A percentile compares a stretch with the other conserved stretches of the same genome.
Evolutionary conservation across 495 filamentous ascomycete species (phyloP).

Genomic region (Aspergillus campestris): DNA sequence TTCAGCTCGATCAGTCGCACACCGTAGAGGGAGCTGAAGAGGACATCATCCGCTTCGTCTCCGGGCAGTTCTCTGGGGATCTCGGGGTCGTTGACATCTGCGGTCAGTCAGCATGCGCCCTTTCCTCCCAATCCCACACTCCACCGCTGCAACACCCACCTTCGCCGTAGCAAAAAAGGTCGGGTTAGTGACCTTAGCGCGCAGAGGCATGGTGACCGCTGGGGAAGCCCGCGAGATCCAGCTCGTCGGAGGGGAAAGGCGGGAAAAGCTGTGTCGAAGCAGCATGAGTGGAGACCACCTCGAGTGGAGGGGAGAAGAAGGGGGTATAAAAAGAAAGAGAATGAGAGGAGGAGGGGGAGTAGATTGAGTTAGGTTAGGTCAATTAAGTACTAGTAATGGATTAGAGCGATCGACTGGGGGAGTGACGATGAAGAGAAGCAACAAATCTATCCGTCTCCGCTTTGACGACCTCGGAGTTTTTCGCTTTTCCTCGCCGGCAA

Average conservation of each 20-base stretch:
- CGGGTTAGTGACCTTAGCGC: slow-evolving; percentile 69
- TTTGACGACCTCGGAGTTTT: slow-evolving; percentile 19
- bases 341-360: slow-evolving; percentile 14
- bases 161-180: slow-evolving; percentile 41
- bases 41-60: slow-evolving; percentile 82
- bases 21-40: slow-evolving; percentile 81
- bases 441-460: slow-evolving; percentile 8
- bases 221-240: slow-evolving; percentile 42
- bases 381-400: too few species aligned
- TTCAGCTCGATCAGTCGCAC: slow-evolving; percentile 91
- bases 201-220: slow-evolving; percentile 65
- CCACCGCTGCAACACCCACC: slow-evolving; percentile 20
- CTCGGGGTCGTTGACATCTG: slow-evolving; percentile 51
- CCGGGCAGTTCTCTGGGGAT: slow-evolving; percentile 46
- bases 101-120: neutral
- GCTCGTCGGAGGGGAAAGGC: slow-evolving; percentile 42
- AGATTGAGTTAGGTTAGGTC: slow-evolving; percentile 9
- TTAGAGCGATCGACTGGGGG: neutral
- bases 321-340: slow-evolving; percentile 9
- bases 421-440: slow-evolving; percentile 4
- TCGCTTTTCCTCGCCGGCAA: slow-evolving; percentile 13
- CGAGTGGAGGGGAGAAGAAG: slow-evolving; percentile 13
- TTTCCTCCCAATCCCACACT: neutral
- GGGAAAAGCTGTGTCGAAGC: slow-evolving; percentile 37
- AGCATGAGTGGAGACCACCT: slow-evolving; percentile 40